Percentiles rank a stretch among this genome's conserved stretches.
Evolutionary conservation across 306 rosid species (phyloP).

Genomic region (Sicyos baderoa): DNA sequence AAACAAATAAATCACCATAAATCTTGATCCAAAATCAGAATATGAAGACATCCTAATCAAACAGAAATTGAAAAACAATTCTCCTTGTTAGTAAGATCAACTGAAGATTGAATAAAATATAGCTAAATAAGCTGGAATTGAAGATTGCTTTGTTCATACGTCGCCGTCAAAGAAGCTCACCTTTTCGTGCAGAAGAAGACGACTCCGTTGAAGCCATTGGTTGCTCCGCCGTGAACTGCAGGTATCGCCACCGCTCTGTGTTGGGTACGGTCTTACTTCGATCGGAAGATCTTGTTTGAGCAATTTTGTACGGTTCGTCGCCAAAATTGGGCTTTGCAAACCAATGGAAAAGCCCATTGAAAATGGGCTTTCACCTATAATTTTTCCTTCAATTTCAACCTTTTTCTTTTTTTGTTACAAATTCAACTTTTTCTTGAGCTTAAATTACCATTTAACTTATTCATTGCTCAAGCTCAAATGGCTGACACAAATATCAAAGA

Average conservation of each 20-base stretch:
- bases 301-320: not conserved
- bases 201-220: constrained; percentile 53
- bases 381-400: not conserved
- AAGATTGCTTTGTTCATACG: not conserved
- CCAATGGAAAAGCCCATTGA: not conserved
- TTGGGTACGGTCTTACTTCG: not conserved
- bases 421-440: too few relatives aligned
- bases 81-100: not conserved
- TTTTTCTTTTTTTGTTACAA: too few relatives aligned
- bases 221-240: constrained; percentile 11
- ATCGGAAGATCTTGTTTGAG: not conserved
- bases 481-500: too few relatives aligned
- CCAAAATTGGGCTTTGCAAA: constrained; percentile 4
- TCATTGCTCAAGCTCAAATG: too few relatives aligned
- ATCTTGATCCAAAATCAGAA: not conserved
- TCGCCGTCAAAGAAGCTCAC: constrained; percentile 23
- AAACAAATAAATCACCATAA: constrained; percentile 15
- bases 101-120: not conserved
- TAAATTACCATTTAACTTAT: too few relatives aligned
- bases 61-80: not conserved
- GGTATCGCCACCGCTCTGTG: not conserved
- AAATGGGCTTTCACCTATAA: not conserved
- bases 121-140: not conserved
- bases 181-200: constrained; percentile 56
- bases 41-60: not conserved